Evolutionary conservation across 1,284 basidiomycete genomes (phyloP), one percentile per base, ranked within the genome.

Genomic region (Ustilago cynodontis): DNA sequence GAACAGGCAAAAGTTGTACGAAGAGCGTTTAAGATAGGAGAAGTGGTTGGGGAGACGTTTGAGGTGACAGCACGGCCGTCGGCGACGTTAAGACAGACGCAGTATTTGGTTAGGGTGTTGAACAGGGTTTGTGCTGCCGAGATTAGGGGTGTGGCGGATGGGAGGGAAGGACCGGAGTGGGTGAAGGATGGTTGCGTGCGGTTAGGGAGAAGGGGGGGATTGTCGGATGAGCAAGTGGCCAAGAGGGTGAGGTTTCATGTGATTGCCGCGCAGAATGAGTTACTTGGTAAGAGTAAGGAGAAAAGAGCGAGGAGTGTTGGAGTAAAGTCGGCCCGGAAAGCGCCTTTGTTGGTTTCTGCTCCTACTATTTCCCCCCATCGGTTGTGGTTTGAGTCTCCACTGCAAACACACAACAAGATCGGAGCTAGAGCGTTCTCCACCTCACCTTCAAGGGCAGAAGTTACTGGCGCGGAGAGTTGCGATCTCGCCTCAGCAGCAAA

Each of bases 91-190:
- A 63, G 67, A 22, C 63, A 70, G 64, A 70, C 67, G 45, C 72
- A 75, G 67, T 75, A 67, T 39, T 52, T 75, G 9, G 39, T 75
- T 24, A 43, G 67, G n/a, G 33, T 64, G 11, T 60, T 75, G 47
- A 76, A 76, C 28, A 33, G 54, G 20, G 68, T 54, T 1, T 76
- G 73, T 28, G 64, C 56, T 3, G 68, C 65, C 50, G 73, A 76
- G 54, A 39, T 71, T 18, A 43, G 49, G 41, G 16, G 14, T 11
- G n/a, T 3, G 20, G 41, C 7, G 18, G n/a, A 20, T 6, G n/a
- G 41, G 41, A 22, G 41, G 41, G 11, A 11, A 6, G 41, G 41
- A 14, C 41, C 41, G n/a, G 41, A 43, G 6, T 43, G 41, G 41
- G n/a, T 43, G 41, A 37, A 14, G 41, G 18, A n/a, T 9, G 20